These are phyloP conservation scores for Pulveroboletus sp. DNA, from an alignment of 768 basidiomycete genomes.

Conservation along the genomic window DNA sequence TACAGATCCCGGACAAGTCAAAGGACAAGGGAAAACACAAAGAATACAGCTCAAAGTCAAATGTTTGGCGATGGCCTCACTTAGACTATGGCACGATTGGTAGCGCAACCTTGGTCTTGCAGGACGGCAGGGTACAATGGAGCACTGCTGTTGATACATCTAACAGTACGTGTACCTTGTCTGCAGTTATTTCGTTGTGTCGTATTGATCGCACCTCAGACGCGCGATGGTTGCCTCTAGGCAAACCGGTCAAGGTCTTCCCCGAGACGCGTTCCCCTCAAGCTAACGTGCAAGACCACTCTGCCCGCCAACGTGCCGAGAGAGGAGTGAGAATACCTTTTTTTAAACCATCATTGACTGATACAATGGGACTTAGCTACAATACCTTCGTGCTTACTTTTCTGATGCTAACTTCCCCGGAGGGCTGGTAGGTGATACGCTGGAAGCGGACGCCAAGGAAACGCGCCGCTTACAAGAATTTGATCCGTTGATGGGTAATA, in stretches of 20 bases:
- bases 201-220: slow-evolving; percentile 23
- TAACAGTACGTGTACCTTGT: slow-evolving; percentile 17
- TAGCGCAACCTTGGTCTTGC: slow-evolving; percentile 51
- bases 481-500: slow-evolving; percentile 57
- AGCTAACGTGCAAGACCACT: slow-evolving; percentile 28
- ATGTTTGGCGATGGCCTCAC: slow-evolving; percentile 46
- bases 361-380: slow-evolving; percentile 45
- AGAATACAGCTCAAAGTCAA: slow-evolving; percentile 25
- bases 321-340: slow-evolving; percentile 51
- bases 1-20: slow-evolving; percentile 23
- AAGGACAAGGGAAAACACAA: slow-evolving; percentile 22
- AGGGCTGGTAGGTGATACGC: slow-evolving; percentile 60
- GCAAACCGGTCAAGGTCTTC: slow-evolving; percentile 45
- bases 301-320: slow-evolving; percentile 53
- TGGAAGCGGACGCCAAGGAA: slow-evolving; percentile 44
- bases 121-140: slow-evolving; percentile 52
- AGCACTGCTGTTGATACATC: slow-evolving; percentile 36
- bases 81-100: slow-evolving; percentile 56
- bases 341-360: background rate
- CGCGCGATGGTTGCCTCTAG: slow-evolving; percentile 30
- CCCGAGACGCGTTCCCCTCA: slow-evolving; percentile 51
- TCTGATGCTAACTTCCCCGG: slow-evolving; percentile 73
- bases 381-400: slow-evolving; percentile 66
- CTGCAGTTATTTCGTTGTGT: background rate
- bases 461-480: slow-evolving; percentile 39